Evolutionary conservation across 2,329 filamentous ascomycete genomes (phyloP).

Genomic region (Pseudocercospora crystallina): DNA sequence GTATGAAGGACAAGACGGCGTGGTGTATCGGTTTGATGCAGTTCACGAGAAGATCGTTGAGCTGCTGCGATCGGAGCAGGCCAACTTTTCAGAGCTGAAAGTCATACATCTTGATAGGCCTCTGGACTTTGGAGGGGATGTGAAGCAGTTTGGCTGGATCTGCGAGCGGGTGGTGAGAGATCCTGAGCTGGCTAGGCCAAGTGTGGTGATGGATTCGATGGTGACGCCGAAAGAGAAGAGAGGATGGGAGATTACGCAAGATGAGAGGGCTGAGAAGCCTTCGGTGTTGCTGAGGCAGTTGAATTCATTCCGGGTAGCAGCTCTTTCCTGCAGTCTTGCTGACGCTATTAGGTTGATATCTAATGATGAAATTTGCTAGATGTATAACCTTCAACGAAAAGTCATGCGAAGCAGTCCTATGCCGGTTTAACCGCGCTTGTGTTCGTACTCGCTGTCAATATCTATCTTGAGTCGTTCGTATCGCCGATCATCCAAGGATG

Average conservation of each 20-base stretch:
- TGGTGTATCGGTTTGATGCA: slow-evolving; percentile 1
- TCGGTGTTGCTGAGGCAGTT: slow-evolving; percentile 1
- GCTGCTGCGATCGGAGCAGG: background rate
- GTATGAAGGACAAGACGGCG: background rate
- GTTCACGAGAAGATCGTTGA: slow-evolving; percentile 6
- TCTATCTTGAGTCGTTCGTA: too few relatives aligned
- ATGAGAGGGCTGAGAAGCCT: slow-evolving; percentile 4
- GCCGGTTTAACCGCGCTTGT: too few relatives aligned
- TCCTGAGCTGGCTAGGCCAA: background rate
- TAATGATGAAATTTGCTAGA: too few relatives aligned
- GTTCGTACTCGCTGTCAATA: too few relatives aligned
- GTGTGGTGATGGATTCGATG: slow-evolving; percentile 4
- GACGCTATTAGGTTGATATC: too few relatives aligned
- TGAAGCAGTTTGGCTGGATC: slow-evolving; percentile 6
- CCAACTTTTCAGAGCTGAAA: background rate
- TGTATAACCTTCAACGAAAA: too few relatives aligned
- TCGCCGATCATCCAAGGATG: too few relatives aligned
- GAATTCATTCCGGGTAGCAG: too few relatives aligned
- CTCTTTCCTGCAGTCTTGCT: too few relatives aligned
- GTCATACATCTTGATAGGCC: slow-evolving; percentile 4
- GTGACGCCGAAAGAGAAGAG: slow-evolving; percentile 9
- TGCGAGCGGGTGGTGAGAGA: slow-evolving; percentile 2
- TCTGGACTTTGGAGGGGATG: background rate
- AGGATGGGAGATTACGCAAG: background rate
- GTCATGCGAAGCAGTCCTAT: too few relatives aligned